These are phyloP conservation scores for Alternaria burnsii DNA, from an alignment of 2,329 filamentous ascomycete species.

Conservation along the genomic window DNA sequence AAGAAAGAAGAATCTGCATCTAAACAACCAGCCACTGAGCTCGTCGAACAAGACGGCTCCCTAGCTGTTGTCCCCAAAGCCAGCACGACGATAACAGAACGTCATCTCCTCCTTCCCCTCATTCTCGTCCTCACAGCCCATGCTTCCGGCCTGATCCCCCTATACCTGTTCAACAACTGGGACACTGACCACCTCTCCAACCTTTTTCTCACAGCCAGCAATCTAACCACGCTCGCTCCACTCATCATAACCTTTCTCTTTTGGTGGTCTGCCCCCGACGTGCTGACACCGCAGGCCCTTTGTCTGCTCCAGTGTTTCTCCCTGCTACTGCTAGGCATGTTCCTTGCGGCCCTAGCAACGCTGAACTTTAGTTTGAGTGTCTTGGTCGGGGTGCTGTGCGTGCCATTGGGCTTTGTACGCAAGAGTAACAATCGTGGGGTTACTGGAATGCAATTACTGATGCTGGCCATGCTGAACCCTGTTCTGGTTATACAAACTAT, in stretches of 20 bases:
- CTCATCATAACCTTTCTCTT: slow-evolving; percentile 39
- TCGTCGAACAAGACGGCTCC: slow-evolving; percentile 48
- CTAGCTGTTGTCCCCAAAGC: slow-evolving; percentile 51
- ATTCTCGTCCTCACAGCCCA: slow-evolving; percentile 76
- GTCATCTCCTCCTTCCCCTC: slow-evolving; percentile 76
- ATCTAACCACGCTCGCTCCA: slow-evolving; percentile 47
- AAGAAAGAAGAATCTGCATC: slow-evolving; percentile 47
- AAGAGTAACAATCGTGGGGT: slow-evolving; percentile 12
- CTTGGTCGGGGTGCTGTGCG: slow-evolving; percentile 79
- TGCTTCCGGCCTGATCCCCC: slow-evolving; percentile 78
- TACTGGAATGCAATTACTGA: slow-evolving; percentile 19
- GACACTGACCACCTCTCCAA: slow-evolving; percentile 57
- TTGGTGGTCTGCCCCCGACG: slow-evolving; percentile 44
- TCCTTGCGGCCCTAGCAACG: slow-evolving; percentile 89
- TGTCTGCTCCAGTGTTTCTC: slow-evolving; percentile 88
- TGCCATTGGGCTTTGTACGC: slow-evolving; percentile 79
- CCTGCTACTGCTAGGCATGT: slow-evolving; percentile 89
- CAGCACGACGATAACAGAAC: slow-evolving; percentile 59
- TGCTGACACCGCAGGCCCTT: slow-evolving; percentile 73
- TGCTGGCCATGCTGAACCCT: slow-evolving; percentile 46
- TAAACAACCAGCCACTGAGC: slow-evolving; percentile 22
- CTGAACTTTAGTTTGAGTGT: slow-evolving; percentile 94
- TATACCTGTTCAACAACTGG: slow-evolving; percentile 85
- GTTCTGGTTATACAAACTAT: slow-evolving; percentile 43
- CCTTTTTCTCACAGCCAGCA: slow-evolving; percentile 43